phyloP scores from a whole-genome alignment of 805 yeast species.

The Metahyphopichia silvanorum region DNA sequence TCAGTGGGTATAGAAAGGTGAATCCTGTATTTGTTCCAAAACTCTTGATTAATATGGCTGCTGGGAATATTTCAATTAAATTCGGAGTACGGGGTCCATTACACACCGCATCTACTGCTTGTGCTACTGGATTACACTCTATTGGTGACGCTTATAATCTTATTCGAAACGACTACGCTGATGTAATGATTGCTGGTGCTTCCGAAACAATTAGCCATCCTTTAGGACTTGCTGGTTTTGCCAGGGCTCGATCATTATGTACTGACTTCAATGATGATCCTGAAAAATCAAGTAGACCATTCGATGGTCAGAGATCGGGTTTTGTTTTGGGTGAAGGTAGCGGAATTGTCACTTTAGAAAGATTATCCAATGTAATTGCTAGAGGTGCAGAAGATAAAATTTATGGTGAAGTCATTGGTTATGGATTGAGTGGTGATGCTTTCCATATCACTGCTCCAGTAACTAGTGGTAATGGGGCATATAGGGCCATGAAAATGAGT shows the following conservation, averaged over 20 bases:
- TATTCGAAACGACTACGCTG: slow-evolving; percentile 74
- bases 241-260: slow-evolving; percentile 79
- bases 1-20: slow-evolving; percentile 61
- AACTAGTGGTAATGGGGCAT: slow-evolving; percentile 81
- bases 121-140: slow-evolving; percentile 94
- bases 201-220: slow-evolving; percentile 88
- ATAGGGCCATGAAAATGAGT: slow-evolving; percentile 78
- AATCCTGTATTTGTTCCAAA: slow-evolving; percentile 87
- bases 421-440: slow-evolving; percentile 91
- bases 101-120: slow-evolving; percentile 88
- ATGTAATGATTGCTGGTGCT: slow-evolving; percentile 93
- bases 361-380: slow-evolving; percentile 65
- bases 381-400: slow-evolving; percentile 57
- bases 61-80: slow-evolving; percentile 82
- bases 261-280: slow-evolving; percentile 64
- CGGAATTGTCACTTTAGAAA: slow-evolving; percentile 77
- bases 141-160: slow-evolving; percentile 90
- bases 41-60: slow-evolving; percentile 87
- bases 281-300: slow-evolving; percentile 74
- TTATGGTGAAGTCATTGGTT: slow-evolving; percentile 80
- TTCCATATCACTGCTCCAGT: slow-evolving; percentile 91
- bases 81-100: slow-evolving; percentile 80
- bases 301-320: slow-evolving; percentile 75
- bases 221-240: slow-evolving; percentile 82
- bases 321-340: slow-evolving; percentile 94